phyloP scores from a whole-genome alignment of 495 filamentous ascomycete genomes.

The Bombardia bombarda region DNA sequence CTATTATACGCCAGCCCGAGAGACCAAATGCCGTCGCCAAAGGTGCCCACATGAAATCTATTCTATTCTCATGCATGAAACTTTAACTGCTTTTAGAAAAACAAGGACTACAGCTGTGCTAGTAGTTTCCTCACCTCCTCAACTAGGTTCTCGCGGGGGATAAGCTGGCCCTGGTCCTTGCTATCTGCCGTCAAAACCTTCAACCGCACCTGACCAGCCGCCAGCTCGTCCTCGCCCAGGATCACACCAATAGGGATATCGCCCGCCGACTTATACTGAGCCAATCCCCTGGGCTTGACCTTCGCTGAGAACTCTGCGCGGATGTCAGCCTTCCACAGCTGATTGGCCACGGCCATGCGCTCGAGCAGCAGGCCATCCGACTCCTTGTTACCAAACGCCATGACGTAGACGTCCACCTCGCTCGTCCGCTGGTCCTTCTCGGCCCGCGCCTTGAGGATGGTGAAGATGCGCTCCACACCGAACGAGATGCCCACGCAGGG shows the following conservation, averaged over 20 bases:
- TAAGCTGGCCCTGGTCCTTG: slow-evolving; percentile 49
- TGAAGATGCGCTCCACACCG: slow-evolving; percentile 92
- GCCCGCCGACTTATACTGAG: slow-evolving; percentile 78
- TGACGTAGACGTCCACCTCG: slow-evolving; percentile 82
- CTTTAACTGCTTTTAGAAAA: neutral
- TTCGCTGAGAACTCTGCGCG: slow-evolving; percentile 71
- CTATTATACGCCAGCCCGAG: no score
- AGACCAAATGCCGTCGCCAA: no score
- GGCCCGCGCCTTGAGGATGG: slow-evolving; percentile 73
- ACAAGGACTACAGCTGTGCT: slow-evolving; percentile 13
- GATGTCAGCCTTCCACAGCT: slow-evolving; percentile 72
- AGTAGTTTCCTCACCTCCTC: slow-evolving; percentile 45
- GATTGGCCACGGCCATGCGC: slow-evolving; percentile 64
- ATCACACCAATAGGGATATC: slow-evolving; percentile 67
- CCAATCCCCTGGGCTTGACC: slow-evolving; percentile 67
- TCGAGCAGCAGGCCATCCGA: slow-evolving; percentile 64
- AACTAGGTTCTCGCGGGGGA: slow-evolving; percentile 51
- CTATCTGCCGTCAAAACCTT: slow-evolving; percentile 78
- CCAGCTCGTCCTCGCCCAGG: slow-evolving; percentile 75
- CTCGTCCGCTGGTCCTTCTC: slow-evolving; percentile 40
- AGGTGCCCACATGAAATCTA: slow-evolving; percentile 1
- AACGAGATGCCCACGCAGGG: slow-evolving; percentile 94
- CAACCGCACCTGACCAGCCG: slow-evolving; percentile 65
- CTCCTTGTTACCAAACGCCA: slow-evolving; percentile 87
- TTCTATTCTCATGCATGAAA: neutral